phyloP scores from a whole-genome alignment of 805 yeast genomes.

The Lachancea kluyveri region DNA sequence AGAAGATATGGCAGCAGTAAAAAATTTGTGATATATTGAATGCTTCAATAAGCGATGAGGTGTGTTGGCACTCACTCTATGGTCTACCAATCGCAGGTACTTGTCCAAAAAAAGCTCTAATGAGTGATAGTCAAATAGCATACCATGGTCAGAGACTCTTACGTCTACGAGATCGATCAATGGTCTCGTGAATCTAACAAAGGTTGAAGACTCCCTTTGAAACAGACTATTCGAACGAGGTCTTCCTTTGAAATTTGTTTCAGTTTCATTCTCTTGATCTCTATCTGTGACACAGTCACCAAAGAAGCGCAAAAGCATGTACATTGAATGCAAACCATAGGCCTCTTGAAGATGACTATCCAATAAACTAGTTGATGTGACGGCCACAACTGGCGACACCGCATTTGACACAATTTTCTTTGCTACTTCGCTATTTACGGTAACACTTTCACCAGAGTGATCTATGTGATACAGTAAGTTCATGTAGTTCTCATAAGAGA shows the following conservation, averaged over 20 bases:
- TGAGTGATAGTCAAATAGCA: constrained; percentile 31
- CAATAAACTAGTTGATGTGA: constrained; percentile 23
- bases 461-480: constrained; percentile 25
- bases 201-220: constrained; percentile 32
- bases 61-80: constrained; percentile 23
- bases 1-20: constrained; percentile 50
- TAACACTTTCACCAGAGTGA: constrained; percentile 21
- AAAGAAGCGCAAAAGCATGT: constrained; percentile 26
- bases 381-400: constrained; percentile 30
- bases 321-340: constrained; percentile 25
- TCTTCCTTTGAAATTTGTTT: constrained; percentile 9
- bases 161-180: constrained; percentile 29
- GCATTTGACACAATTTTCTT: constrained; percentile 28
- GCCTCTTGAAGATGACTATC: constrained; percentile 24
- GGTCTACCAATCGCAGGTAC: constrained; percentile 28
- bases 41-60: constrained; percentile 31
- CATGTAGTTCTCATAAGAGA: constrained; percentile 28
- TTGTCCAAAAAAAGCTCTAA: constrained; percentile 32
- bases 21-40: constrained; percentile 50
- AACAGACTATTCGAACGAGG: constrained; percentile 29
- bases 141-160: constrained; percentile 22
- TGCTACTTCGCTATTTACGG: constrained; percentile 28
- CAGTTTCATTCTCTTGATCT: constrained; percentile 21
- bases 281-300: constrained; percentile 31
- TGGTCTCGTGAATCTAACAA: constrained; percentile 46